Base-by-base conservation (phyloP, 176 grass and related monocot species). In the Paspalum vaginatum region DNA sequence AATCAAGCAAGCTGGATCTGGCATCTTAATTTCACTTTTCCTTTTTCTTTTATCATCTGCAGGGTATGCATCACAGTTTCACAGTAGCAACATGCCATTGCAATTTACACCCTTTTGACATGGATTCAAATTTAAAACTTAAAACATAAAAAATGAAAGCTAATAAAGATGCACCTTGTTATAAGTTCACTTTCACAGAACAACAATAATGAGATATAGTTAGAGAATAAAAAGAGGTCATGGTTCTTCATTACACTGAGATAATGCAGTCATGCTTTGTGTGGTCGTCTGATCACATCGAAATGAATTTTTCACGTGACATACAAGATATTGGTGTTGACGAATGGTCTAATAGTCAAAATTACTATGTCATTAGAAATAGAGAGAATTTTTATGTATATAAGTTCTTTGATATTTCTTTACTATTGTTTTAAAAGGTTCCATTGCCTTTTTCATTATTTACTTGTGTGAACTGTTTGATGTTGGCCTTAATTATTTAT, bases 1-100 rank as follows among this genome's bases (percentile, higher is more conserved):
- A 32, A 32, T 32, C 32, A 32, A 32, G 32, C 32, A 32, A 32
- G 32, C 32, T 32, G 32, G 32, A 32, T 32, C 32, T 32, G 32
- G 32, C 38, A 18, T 82, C 72, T 70, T 55, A 76, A 44, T 76
- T 50, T 70, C 45, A 32, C 40, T 81, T 68, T 18, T 81, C 32
- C 32, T 32, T 66, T 81, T 43, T 41, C 40, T 12, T 67, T 68
- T 76, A 42, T 53, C 54, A 53, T 70, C 75, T 87, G 78, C 78
- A 76, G 52, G 63, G 69, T 20, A 68, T 81, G 52, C 32, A 61
- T 70, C 39, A 76, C 8, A 81, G 63, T 60, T 76, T 55, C 59
- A 82, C 1, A 32, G 32, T 32, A 32, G 32, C 3, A 32, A 32
- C 32, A 32, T 32, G 32, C 32, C 46, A 32, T 70, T 32, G 32